These are phyloP conservation scores for Stephanodiscus triporus DNA, from an alignment of 108 stramenopile species.

Conservation along the genomic window DNA sequence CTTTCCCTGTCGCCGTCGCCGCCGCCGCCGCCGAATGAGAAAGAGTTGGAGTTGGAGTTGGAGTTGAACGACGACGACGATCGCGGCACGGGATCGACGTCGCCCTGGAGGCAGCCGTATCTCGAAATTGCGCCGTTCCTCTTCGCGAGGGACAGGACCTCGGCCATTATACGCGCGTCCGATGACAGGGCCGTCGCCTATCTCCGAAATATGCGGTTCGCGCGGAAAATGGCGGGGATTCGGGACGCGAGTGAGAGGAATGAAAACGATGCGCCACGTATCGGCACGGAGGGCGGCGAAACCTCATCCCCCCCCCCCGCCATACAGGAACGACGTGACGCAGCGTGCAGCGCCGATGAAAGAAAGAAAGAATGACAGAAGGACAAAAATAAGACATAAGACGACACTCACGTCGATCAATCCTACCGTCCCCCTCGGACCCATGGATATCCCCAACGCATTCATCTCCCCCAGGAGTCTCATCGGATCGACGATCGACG, in stretches of 20 bases:
- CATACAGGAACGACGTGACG: neutral
- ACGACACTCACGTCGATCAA: slow-evolving; percentile 86
- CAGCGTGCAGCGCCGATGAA: neutral
- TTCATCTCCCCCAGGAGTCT: slow-evolving; percentile 85
- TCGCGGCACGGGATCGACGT: slow-evolving; percentile 60
- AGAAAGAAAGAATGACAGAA: neutral
- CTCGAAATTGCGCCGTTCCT: slow-evolving; percentile 61
- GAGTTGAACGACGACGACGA: slow-evolving; percentile 24
- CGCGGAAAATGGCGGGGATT: neutral
- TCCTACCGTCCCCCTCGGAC: slow-evolving; percentile 72
- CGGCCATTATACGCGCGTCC: slow-evolving; percentile 72
- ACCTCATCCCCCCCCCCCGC: neutral
- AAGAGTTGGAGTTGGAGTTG: slow-evolving; percentile 28
- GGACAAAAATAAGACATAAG: neutral
- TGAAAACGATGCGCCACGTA: neutral
- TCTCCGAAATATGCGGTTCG: neutral
- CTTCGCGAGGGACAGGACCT: slow-evolving; percentile 56
- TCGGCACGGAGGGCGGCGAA: too few relatives aligned
- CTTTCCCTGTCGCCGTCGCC: slow-evolving; percentile 50
- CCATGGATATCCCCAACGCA: slow-evolving; percentile 57
- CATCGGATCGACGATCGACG: slow-evolving; percentile 70
- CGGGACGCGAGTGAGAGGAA: neutral
- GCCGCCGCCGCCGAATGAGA: slow-evolving; percentile 46
- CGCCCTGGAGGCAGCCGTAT: slow-evolving; percentile 66
- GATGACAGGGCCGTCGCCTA: slow-evolving; percentile 74